phyloP scores from a whole-genome alignment of 1,139 yeast genomes.

The Taphrina communis region DNA sequence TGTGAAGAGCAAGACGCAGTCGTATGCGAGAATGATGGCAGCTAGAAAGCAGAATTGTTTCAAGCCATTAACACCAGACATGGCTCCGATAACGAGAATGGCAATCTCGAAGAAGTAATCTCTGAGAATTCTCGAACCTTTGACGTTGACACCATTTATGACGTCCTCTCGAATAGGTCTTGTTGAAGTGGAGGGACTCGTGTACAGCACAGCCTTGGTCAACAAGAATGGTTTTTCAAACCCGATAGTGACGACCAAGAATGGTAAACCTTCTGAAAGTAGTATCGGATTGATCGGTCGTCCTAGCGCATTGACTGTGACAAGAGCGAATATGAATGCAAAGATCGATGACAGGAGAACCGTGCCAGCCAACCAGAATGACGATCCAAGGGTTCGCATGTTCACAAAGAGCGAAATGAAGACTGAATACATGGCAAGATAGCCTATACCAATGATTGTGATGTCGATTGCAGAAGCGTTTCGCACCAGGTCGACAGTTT shows the following conservation, averaged over 20 bases:
- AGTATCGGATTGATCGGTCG: conserved; percentile 71
- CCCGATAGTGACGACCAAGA: conserved; percentile 89
- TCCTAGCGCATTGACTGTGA: conserved; percentile 59
- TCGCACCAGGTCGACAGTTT: conserved; percentile 38
- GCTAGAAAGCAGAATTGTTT: conserved; percentile 82
- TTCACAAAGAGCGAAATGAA: conserved; percentile 76
- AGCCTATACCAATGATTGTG: conserved; percentile 78
- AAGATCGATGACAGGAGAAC: conserved; percentile 80
- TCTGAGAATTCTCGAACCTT: conserved; percentile 73
- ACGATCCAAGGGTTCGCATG: conserved; percentile 81
- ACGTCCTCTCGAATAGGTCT: conserved; percentile 52
- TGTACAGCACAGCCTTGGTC: conserved; percentile 67
- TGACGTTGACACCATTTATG: conserved; percentile 64
- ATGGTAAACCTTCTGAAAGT: conserved; percentile 90
- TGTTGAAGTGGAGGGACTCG: conserved; percentile 51
- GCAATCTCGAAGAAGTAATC: conserved; percentile 78
- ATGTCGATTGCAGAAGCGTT: conserved; percentile 91
- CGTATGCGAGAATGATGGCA: conserved; percentile 74
- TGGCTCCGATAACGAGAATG: conserved; percentile 75
- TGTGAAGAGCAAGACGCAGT: conserved; percentile 75
- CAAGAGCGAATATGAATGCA: conserved; percentile 83
- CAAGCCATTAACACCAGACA: conserved; percentile 66
- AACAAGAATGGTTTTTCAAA: conserved; percentile 84
- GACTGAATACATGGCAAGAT: conserved; percentile 88
- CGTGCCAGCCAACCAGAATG: conserved; percentile 86